Base-by-base conservation (phyloP, 805 yeast genomes). In the Ogataea philodendri region DNA sequence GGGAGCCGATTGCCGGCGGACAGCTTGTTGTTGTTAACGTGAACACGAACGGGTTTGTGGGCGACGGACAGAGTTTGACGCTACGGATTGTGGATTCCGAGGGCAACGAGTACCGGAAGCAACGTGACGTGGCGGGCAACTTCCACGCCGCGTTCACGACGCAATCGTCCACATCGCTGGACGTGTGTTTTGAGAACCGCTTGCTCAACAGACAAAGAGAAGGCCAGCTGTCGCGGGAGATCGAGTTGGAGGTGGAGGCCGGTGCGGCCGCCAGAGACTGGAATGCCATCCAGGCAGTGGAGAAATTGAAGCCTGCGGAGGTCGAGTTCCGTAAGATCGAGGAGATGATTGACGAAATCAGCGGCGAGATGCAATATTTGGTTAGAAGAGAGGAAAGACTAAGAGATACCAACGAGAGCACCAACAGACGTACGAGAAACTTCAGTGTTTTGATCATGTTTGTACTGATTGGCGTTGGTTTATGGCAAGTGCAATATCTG, bases 261-360 rank as follows among this genome's bases (percentile, higher is more conserved):
- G 98, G 98, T 27, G 85, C 97, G 33, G 85, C 88, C 53, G 98
- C 97, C 26, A 82, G 97, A 63, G 97, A 93, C 66, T 93, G 97
- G 97, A 87, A 88, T 58, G 86, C 88, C 15, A 70, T 89, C 45
- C 96, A 89, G 68, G 89, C 95, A 30, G 76, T 84, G 28, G 97
- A 93, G 63, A 86, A 87, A 60, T 78, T 93, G 61, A 85, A 84
- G 65, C 97, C 98, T 4, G 77, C 83, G 32, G 98, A 93, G 65
- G 80, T 89, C 38, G 94, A 86, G 53, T 72, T 93, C 60, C 82
- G 93, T 63, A 81, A 83, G 59, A 72, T 90, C 39, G 90, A 87
- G 62, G 96, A 84, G 58, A 63, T 86, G 63, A 76, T 94, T 31
- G 83, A 77, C 49, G 97, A 93, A 67, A 75, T 93, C 52, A 72